Conservation (phyloP, 1,284 basidiomycete species). For the Schizophyllum commune region DNA sequence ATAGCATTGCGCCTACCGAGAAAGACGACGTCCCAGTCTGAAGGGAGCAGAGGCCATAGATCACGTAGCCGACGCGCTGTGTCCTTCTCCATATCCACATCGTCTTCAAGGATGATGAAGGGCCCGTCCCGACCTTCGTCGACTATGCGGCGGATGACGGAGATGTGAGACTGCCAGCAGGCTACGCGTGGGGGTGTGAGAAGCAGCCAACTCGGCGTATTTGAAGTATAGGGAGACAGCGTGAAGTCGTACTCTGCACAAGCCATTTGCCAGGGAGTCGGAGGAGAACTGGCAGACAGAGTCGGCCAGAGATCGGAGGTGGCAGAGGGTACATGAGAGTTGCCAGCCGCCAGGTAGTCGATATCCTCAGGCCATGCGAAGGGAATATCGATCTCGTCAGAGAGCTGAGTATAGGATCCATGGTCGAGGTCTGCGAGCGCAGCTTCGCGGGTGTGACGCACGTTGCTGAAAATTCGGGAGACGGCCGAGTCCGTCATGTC, state of each 20-base stretch:
- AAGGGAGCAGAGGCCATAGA: conserved; percentile 52
- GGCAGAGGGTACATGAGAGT: conserved; percentile 20
- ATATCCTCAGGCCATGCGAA: conserved; percentile 43
- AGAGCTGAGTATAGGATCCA: neutral
- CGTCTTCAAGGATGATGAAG: conserved; percentile 67
- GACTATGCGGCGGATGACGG: conserved; percentile 41
- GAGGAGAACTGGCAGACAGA: conserved; percentile 3
- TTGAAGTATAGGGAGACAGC: conserved; percentile 29
- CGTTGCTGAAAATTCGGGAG: conserved; percentile 31
- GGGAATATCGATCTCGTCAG: conserved; percentile 1
- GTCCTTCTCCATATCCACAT: conserved; percentile 72
- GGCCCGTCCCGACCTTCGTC: conserved; percentile 16
- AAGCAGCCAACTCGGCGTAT: conserved; percentile 36
- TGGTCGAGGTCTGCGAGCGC: conserved; percentile 4
- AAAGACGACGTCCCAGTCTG: conserved; percentile 69
- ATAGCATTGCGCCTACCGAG: conserved; percentile 40
- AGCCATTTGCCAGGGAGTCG: conserved; percentile 27
- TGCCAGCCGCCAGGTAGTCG: conserved; percentile 22
- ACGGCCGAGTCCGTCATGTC: conserved; percentile 31
- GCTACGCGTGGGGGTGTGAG: conserved; percentile 55
- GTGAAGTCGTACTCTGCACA: conserved; percentile 42
- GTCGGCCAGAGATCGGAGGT: conserved; percentile 27
- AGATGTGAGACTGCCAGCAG: conserved; percentile 70
- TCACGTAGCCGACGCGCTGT: conserved; percentile 38
- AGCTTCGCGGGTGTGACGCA: conserved; percentile 26